A percentile compares a stretch with the other conserved stretches of the same genome.
phyloP scores from a whole-genome alignment of 2,329 filamentous ascomycete species.

The Elsinoe batatas region DNA sequence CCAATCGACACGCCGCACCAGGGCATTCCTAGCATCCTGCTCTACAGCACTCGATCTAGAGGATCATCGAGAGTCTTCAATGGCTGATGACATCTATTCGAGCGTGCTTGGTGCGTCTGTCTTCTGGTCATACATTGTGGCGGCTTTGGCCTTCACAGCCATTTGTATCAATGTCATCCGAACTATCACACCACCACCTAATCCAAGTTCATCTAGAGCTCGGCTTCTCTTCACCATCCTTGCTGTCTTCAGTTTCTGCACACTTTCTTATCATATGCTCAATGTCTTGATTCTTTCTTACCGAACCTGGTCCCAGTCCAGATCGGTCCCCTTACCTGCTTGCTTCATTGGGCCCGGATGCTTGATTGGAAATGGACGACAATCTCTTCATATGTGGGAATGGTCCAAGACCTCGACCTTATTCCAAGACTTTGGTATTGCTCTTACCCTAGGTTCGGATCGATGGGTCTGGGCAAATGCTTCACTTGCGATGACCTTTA shows the following conservation, averaged over 20 bases:
- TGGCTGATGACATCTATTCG: neutral
- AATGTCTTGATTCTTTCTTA: conserved; percentile 27
- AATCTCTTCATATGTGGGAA: conserved; percentile 18
- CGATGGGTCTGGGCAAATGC: conserved; percentile 22
- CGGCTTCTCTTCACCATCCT: conserved; percentile 18
- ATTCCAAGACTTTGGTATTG: conserved; percentile 26
- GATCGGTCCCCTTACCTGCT: conserved; percentile 5
- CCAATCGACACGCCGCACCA: neutral
- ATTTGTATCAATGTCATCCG: conserved; percentile 12
- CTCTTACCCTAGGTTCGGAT: conserved; percentile 20
- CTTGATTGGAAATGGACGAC: conserved; percentile 2
- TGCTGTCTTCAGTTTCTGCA: conserved; percentile 23
- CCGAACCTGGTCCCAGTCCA: conserved; percentile 18
- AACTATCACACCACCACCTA: neutral
- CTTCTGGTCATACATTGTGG: conserved; percentile 28
- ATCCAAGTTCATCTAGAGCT: neutral
- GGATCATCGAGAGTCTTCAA: neutral
- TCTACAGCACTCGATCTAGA: neutral
- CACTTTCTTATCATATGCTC: conserved; percentile 28
- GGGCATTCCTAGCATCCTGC: neutral
- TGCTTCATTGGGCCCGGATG: conserved; percentile 7
- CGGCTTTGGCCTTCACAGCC: conserved; percentile 22
- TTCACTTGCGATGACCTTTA: conserved; percentile 21
- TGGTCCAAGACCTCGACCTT: conserved; percentile 27
- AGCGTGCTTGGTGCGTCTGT: conserved; percentile 14